Conservation (phyloP, 2,329 filamentous ascomycete species). For the Teratosphaeria nubilosa region DNA sequence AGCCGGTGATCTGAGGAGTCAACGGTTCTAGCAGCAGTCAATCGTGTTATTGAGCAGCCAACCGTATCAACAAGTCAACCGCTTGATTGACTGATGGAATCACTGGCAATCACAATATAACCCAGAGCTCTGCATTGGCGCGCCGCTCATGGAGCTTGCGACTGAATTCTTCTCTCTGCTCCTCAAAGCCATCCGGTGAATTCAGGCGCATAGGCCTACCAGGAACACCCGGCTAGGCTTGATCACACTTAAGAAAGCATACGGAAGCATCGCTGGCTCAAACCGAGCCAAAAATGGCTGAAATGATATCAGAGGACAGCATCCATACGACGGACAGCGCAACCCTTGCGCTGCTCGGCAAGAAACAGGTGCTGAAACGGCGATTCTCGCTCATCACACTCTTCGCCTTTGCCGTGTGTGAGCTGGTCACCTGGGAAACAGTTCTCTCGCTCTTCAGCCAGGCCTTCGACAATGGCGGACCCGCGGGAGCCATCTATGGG, state of each 20-base stretch:
- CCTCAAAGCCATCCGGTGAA: constrained; percentile 20
- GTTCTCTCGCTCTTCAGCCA: constrained; percentile 35
- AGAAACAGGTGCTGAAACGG: constrained; percentile 36
- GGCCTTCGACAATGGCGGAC: constrained; percentile 36
- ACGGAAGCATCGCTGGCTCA: not conserved
- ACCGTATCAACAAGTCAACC: too few relatives aligned
- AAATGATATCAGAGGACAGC: not conserved
- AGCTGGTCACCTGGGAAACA: constrained; percentile 38
- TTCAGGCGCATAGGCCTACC: not conserved
- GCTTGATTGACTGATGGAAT: too few relatives aligned
- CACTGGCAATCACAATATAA: not conserved
- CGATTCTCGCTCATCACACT: constrained; percentile 35
- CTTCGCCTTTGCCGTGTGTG: constrained; percentile 36
- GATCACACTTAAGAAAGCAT: not conserved
- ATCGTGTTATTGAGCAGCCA: too few relatives aligned
- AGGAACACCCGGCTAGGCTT: not conserved
- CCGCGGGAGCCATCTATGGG: constrained; percentile 41
- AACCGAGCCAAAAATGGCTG: not conserved
- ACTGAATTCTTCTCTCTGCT: constrained; percentile 24
- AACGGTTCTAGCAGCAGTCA: too few relatives aligned
- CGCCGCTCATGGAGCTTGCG: constrained; percentile 22
- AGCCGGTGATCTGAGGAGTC: too few relatives aligned
- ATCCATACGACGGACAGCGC: constrained; percentile 23
- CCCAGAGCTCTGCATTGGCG: not conserved
- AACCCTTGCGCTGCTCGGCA: constrained; percentile 33